phyloP scores from a whole-genome alignment of 2,329 filamentous ascomycete species.

The Ascochyta clinopodiicola region DNA sequence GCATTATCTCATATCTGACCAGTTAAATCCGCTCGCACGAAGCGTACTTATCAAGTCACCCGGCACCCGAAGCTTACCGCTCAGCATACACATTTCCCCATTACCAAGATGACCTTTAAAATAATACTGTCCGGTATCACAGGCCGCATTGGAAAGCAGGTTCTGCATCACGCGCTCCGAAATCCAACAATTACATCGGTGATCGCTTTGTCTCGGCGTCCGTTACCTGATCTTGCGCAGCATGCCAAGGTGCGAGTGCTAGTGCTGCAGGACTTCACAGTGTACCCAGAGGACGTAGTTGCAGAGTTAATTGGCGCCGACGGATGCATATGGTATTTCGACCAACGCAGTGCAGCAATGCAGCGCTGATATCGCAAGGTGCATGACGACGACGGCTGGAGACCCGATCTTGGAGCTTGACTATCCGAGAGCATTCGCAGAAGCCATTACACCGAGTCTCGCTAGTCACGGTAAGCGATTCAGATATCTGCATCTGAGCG shows the following conservation, averaged over 20 bases:
- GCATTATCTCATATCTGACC: constrained; percentile 13
- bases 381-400: constrained; percentile 26
- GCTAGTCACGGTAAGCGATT: constrained; percentile 17
- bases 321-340: constrained; percentile 23
- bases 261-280: constrained; percentile 21
- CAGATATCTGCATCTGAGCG: constrained; percentile 23
- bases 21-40: constrained; percentile 28
- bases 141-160: constrained; percentile 20
- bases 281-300: constrained; percentile 21
- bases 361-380: constrained; percentile 20
- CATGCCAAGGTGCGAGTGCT: constrained; percentile 22
- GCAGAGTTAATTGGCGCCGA: constrained; percentile 21
- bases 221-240: constrained; percentile 17
- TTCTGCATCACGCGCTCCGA: constrained; percentile 19
- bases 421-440: constrained; percentile 23
- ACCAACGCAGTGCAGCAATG: background rate
- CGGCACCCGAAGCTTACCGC: constrained; percentile 4
- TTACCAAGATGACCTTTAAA: constrained; percentile 23
- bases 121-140: constrained; percentile 21
- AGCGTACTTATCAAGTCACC: constrained; percentile 13
- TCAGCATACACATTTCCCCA: background rate
- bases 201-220: constrained; percentile 20
- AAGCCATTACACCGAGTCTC: constrained; percentile 16
- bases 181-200: constrained; percentile 19
- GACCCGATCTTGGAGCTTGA: constrained; percentile 20